A percentile compares a stretch with the other conserved stretches of the same genome.
Evolutionary conservation across 2,329 filamentous ascomycete species (phyloP).

Genomic region (Epichloe amarillans): DNA sequence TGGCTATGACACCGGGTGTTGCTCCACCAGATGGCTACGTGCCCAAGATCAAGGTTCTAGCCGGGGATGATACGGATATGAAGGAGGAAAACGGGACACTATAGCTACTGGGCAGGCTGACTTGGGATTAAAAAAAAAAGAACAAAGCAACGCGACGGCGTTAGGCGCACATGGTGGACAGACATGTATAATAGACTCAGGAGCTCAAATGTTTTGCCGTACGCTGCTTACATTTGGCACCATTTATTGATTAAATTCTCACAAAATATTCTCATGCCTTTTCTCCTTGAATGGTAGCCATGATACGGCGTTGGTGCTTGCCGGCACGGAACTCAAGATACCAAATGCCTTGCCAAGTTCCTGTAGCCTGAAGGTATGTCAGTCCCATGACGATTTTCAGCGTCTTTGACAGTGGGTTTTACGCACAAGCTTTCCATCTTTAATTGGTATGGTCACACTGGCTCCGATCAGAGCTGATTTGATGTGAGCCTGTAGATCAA

Average conservation of each 20-base stretch:
- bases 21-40: conserved; percentile 43
- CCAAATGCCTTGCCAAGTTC: conserved; percentile 83
- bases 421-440: conserved; percentile 61
- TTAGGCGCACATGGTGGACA: conserved; percentile 18
- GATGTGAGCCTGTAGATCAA: conserved; percentile 57
- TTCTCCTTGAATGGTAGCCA: conserved; percentile 92
- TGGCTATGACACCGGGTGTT: conserved; percentile 68
- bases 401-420: background rate
- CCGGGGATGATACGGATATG: conserved; percentile 49
- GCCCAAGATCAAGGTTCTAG: conserved; percentile 53
- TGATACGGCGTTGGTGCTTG: conserved; percentile 67
- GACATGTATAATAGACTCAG: conserved; percentile 6
- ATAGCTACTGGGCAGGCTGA: conserved; percentile 11
- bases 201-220: background rate
- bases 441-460: conserved; percentile 82
- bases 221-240: background rate
- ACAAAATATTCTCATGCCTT: conserved; percentile 27
- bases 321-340: conserved; percentile 76
- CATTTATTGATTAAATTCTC: background rate
- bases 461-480: conserved; percentile 84
- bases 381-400: background rate
- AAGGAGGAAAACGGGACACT: conserved; percentile 32
- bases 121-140: conserved; percentile 13
- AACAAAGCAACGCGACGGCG: conserved; percentile 17
- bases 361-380: conserved; percentile 33